Evolutionary conservation across 2,329 filamentous ascomycete genomes (phyloP), one percentile per base, ranked within the genome.

Genomic region (Chalaropsis thielavioides): DNA sequence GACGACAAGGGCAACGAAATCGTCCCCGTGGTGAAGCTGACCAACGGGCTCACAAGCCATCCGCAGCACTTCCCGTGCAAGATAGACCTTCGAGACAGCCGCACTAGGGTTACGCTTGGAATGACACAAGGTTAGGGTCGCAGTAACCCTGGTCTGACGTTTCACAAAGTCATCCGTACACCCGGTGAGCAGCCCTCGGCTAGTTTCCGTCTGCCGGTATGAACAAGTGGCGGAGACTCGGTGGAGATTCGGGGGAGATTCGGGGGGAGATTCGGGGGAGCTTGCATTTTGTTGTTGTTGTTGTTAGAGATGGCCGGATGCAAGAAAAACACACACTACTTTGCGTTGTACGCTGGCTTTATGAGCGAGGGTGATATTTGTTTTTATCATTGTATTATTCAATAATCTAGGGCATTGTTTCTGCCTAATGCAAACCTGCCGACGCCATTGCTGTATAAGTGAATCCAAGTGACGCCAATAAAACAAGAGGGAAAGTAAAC

Each of bases 1-100:
- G 75, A 74, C 46, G 70, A 69, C 13, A 68, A 75, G 8, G 76
- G 77, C 0, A 70, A 71, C 2, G 72, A 74, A 49, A 69, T 76
- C 15, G 69, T 69, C 17, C 75, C 64, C 72, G 43, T 65, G 15
- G 67, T 74, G 1, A 68, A 69, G 59, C 54, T 72, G 27, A 71
- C 70, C 38, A 60, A 70, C 69, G 69, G 72, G 19, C 63, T 73
- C 44, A 72, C 70, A 5, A 70, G 69, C 19, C 70, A 71, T 61
- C 72, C 71, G 0, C 66, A 70, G 56, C 66, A 58, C 2, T 73
- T 71, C 61, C 65, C 66, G 10, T 72, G 72, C 62, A 67, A 63
- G 15, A 70, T 72, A 49, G 61, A 67, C 22, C 69, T 71, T 11
- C 27, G 54, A 2, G 7, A 58, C 8, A 17, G 8, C 8, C 1